These are phyloP conservation scores for Phtheirospermum japonicum DNA, from an alignment of 257 asterid species.

Conservation along the genomic window DNA sequence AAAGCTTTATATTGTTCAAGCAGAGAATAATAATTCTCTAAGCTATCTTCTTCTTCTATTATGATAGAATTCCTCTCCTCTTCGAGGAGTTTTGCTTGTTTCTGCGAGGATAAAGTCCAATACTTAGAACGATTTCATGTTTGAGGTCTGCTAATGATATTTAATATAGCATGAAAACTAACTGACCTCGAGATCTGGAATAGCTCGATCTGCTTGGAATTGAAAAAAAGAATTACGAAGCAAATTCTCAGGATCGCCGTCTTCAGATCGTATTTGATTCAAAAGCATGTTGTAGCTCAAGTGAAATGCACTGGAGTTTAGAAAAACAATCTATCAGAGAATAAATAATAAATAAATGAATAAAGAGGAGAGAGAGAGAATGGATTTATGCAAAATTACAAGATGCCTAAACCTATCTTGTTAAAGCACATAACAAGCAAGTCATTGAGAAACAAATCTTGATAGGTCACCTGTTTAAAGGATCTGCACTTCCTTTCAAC, in stretches of 20 bases:
- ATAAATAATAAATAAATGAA: too few relatives aligned
- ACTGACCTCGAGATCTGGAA: conserved; percentile 91
- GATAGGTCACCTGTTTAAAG: conserved; percentile 73
- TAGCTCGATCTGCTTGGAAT: conserved; percentile 91
- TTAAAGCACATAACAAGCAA: conserved; percentile 20
- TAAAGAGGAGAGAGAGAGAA: background rate
- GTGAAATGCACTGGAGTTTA: conserved; percentile 84
- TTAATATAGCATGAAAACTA: conserved; percentile 18
- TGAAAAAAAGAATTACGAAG: conserved; percentile 93
- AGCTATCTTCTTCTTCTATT: conserved; percentile 89
- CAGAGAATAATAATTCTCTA: conserved; percentile 79
- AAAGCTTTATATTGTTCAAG: conserved; percentile 71
- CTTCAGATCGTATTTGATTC: conserved; percentile 94
- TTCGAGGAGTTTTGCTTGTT: conserved; percentile 72
- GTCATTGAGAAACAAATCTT: conserved; percentile 3
- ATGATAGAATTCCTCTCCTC: conserved; percentile 79
- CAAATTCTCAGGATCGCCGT: conserved; percentile 89
- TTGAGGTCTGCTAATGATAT: conserved; percentile 11
- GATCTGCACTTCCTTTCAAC: conserved; percentile 96
- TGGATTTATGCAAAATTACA: conserved; percentile 10
- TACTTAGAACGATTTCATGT: conserved; percentile 23
- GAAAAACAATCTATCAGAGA: conserved; percentile 25
- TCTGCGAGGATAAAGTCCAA: conserved; percentile 45
- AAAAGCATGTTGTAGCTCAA: conserved; percentile 94
- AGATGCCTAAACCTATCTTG: background rate